Conservation (phyloP, 2,329 filamentous ascomycete species). For the Diplodia sapinea region DNA sequence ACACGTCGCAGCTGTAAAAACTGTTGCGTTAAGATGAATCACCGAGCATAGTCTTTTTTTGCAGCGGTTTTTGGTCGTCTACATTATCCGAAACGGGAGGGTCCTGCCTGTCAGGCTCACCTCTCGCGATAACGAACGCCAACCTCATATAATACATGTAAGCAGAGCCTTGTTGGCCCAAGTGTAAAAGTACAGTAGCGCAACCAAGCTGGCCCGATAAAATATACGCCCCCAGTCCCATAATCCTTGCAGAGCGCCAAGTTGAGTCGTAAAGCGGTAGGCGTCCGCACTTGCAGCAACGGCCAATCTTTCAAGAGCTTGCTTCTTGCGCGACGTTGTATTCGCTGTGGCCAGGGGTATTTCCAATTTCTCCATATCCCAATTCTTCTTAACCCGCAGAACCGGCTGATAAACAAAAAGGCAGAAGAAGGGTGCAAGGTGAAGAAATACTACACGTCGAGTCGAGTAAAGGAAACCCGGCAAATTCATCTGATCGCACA, state of each 20-base stretch:
- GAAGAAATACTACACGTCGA: not conserved
- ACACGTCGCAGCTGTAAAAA: too few species aligned
- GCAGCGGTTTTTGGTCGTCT: too few species aligned
- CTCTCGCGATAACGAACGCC: too few species aligned
- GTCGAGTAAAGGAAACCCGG: not conserved
- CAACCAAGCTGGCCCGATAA: not conserved
- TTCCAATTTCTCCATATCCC: constrained; percentile 12
- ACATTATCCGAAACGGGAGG: too few species aligned
- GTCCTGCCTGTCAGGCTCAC: too few species aligned
- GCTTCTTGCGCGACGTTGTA: not conserved
- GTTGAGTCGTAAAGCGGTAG: not conserved
- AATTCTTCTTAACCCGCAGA: not conserved
- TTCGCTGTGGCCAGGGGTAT: constrained; percentile 3
- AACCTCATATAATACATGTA: too few species aligned
- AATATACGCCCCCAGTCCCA: not conserved
- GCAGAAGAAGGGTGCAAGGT: not conserved
- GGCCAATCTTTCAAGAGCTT: not conserved
- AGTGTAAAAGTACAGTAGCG: not conserved
- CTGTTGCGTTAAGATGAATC: too few species aligned
- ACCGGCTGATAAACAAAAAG: constrained; percentile 1
- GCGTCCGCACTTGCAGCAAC: not conserved
- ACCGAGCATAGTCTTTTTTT: too few species aligned
- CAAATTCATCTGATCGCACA: not conserved
- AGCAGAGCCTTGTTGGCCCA: not conserved
- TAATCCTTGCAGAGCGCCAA: not conserved